Percentiles rank a stretch among this genome's conserved stretches.
Conservation (phyloP, 306 rosid species). For the Gillenia trifoliata region DNA sequence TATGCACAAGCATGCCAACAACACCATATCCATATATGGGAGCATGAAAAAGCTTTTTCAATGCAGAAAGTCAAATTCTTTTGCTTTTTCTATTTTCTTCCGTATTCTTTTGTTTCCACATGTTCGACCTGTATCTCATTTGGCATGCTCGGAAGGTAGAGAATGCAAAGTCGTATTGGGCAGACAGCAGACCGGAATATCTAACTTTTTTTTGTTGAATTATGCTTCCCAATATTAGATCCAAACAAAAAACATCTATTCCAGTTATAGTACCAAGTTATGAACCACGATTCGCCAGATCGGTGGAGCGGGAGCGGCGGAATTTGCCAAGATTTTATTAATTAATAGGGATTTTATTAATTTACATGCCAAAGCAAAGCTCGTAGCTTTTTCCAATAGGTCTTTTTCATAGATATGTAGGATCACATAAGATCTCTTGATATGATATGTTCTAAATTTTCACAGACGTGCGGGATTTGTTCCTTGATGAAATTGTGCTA, state of each 20-base stretch:
- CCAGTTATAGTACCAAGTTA: neutral
- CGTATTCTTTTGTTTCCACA: slow-evolving; percentile 19
- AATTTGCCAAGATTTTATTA: too few species aligned
- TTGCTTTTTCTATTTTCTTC: neutral
- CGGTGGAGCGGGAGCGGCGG: neutral
- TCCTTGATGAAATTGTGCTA: neutral
- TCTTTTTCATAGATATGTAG: neutral
- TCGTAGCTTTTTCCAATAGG: neutral
- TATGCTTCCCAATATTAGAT: slow-evolving; percentile 30
- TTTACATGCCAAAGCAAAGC: too few species aligned
- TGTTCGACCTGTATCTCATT: slow-evolving; percentile 21
- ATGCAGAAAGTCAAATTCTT: slow-evolving; percentile 49
- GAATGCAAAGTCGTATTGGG: slow-evolving; percentile 34
- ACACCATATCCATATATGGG: slow-evolving; percentile 39
- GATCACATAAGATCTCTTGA: neutral
- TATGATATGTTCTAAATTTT: neutral
- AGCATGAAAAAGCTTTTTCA: slow-evolving; percentile 34
- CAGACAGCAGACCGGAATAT: slow-evolving; percentile 17
- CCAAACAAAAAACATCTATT: slow-evolving; percentile 26
- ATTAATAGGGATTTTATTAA: too few species aligned
- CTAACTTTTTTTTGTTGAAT: slow-evolving; percentile 23
- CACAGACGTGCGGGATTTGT: neutral
- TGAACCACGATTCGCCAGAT: neutral
- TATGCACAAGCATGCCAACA: slow-evolving; percentile 50
- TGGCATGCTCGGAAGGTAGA: slow-evolving; percentile 38